A percentile compares a stretch with the other conserved stretches of the same genome.
phyloP scores from a whole-genome alignment of 164 flowering plant genomes.

The Aristolochia contorta region DNA sequence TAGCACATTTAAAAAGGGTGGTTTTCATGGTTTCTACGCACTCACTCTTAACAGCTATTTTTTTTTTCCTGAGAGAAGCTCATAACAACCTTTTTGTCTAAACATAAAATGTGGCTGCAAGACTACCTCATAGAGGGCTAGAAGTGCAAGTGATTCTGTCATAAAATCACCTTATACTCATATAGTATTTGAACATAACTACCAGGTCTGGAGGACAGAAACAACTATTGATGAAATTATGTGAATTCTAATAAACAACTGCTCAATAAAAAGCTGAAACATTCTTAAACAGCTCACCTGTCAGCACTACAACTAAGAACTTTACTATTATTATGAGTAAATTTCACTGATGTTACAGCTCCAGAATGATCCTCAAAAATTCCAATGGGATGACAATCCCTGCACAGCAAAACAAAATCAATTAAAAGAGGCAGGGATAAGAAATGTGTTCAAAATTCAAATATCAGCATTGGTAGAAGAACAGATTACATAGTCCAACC shows the following conservation, averaged over 20 bases:
- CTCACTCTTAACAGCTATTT: no score
- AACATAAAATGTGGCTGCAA: no score
- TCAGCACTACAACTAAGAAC: slow-evolving; percentile 65
- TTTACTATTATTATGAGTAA: slow-evolving; percentile 32
- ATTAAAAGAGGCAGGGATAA: slow-evolving; percentile 1
- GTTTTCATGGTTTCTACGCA: no score
- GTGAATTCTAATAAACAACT: background rate
- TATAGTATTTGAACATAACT: no score
- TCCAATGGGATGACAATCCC: slow-evolving; percentile 51
- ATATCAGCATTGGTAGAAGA: no score
- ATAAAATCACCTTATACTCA: no score
- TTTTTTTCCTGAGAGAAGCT: no score
- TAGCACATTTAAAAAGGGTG: no score
- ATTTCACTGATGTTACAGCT: slow-evolving; percentile 52
- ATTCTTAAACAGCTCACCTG: slow-evolving; percentile 27
- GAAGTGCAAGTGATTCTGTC: no score
- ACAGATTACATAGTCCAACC: slow-evolving; percentile 27
- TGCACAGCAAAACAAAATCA: slow-evolving; percentile 14
- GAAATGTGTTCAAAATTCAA: background rate
- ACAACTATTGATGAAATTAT: background rate
- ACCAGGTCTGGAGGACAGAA: background rate
- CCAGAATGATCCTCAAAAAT: slow-evolving; percentile 62
- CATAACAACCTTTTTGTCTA: no score
- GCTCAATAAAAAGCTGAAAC: background rate
- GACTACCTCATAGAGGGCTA: no score